phyloP scores from a whole-genome alignment of 2,329 filamentous ascomycete genomes.

The Botryotinia narcissicola region DNA sequence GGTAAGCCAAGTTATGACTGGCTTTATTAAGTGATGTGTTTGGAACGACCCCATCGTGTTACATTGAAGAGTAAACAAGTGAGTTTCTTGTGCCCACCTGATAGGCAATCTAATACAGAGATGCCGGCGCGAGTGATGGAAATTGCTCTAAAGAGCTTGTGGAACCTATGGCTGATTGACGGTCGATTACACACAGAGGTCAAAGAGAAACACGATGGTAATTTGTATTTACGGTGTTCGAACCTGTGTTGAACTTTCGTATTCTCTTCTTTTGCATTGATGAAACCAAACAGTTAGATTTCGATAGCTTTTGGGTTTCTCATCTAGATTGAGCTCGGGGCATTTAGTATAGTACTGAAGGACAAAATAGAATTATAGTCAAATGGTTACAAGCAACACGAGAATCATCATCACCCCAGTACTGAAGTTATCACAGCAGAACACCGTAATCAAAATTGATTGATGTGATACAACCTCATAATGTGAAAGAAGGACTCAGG shows the following conservation, averaged over 20 bases:
- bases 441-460: not conserved
- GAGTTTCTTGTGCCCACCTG: conserved; percentile 13
- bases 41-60: conserved; percentile 6
- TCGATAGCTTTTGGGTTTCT: not conserved
- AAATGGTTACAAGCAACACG: not conserved
- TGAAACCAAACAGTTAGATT: conserved; percentile 18
- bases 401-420: not conserved
- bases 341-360: not conserved
- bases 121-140: conserved; percentile 1
- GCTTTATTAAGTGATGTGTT: conserved; percentile 14
- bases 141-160: conserved; percentile 10
- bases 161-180: conserved; percentile 20
- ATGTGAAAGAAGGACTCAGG: conserved; percentile 1
- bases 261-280: not conserved
- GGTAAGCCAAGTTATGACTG: conserved; percentile 5
- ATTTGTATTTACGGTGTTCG: not conserved
- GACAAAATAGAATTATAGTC: not conserved
- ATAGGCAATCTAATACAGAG: conserved; percentile 17
- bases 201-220: conserved; percentile 8
- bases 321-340: conserved; percentile 2
- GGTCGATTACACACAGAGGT: conserved; percentile 15
- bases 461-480: not conserved
- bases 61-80: conserved; percentile 4
- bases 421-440: not conserved
- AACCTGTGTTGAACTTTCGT: not conserved